These are phyloP conservation scores for Salix arbutifolia DNA, from an alignment of 345 rosid genomes.

Conservation along the genomic window DNA sequence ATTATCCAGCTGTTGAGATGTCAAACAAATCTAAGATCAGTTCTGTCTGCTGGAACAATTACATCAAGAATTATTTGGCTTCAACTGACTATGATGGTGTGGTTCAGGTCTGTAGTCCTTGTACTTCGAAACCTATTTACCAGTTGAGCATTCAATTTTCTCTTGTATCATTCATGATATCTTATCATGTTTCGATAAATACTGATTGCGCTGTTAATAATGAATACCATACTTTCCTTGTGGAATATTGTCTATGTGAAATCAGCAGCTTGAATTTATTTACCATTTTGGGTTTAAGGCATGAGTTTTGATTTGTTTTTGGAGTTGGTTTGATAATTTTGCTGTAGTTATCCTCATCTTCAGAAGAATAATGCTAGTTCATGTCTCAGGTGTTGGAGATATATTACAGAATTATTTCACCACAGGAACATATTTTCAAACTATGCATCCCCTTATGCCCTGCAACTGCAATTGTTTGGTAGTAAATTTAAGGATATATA, in stretches of 20 bases:
- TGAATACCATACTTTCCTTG: background rate
- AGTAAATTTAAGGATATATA: background rate
- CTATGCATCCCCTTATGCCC: background rate
- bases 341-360: background rate
- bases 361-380: background rate
- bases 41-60: slow-evolving; percentile 81
- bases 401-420: background rate
- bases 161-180: background rate
- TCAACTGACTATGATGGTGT: slow-evolving; percentile 88
- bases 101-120: slow-evolving; percentile 61
- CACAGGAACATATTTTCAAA: background rate
- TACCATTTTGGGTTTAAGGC: background rate
- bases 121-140: background rate
- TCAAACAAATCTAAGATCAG: slow-evolving; percentile 79
- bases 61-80: slow-evolving; percentile 86
- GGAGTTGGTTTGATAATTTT: background rate
- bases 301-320: background rate
- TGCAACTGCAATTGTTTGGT: background rate
- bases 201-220: background rate
- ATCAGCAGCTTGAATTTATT: background rate
- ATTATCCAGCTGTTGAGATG: slow-evolving; percentile 86
- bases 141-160: background rate
- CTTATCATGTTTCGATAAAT: background rate
- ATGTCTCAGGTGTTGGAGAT: background rate
- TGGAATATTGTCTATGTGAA: background rate